These are phyloP conservation scores for Passalora sequoiae DNA, from an alignment of 2,329 filamentous ascomycete species.

Conservation along the genomic window DNA sequence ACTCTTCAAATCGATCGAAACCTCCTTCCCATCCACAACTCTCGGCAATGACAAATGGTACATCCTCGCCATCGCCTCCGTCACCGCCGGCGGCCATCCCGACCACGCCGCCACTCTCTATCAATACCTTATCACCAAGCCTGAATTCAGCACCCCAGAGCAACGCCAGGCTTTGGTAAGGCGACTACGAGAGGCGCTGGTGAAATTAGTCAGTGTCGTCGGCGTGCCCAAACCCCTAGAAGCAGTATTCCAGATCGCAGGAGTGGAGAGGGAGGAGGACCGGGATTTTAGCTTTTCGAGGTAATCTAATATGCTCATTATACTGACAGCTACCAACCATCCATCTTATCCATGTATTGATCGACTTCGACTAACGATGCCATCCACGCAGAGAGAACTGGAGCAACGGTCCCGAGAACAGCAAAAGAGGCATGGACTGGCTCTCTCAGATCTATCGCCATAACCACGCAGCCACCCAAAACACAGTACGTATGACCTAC, in stretches of 20 bases:
- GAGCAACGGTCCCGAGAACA: slow-evolving; percentile 54
- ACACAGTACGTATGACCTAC: too few relatives aligned
- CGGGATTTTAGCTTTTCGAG: slow-evolving; percentile 53
- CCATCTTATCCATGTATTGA: not conserved
- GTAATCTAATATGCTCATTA: slow-evolving; percentile 7
- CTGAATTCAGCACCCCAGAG: slow-evolving; percentile 41
- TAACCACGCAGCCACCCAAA: slow-evolving; percentile 40
- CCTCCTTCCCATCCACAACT: slow-evolving; percentile 40
- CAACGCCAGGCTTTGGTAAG: slow-evolving; percentile 47
- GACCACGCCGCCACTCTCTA: slow-evolving; percentile 52
- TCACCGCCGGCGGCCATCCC: slow-evolving; percentile 50
- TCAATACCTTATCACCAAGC: slow-evolving; percentile 49
- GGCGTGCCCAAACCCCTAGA: slow-evolving; percentile 61
- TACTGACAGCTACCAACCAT: not conserved
- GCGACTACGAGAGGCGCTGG: slow-evolving; percentile 52
- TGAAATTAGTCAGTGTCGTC: slow-evolving; percentile 55
- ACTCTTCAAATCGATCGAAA: slow-evolving; percentile 41
- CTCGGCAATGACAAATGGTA: slow-evolving; percentile 45
- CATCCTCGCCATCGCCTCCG: slow-evolving; percentile 35
- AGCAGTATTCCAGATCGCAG: slow-evolving; percentile 52
- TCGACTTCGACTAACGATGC: not conserved
- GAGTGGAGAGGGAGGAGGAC: slow-evolving; percentile 52
- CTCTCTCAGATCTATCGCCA: slow-evolving; percentile 53
- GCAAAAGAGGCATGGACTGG: slow-evolving; percentile 51
- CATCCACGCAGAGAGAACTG: slow-evolving; percentile 44